Percentiles rank a stretch among this genome's conserved stretches.
Conservation (phyloP, 371 early-diverging fungal genomes). For the Chytridiales sp. region DNA sequence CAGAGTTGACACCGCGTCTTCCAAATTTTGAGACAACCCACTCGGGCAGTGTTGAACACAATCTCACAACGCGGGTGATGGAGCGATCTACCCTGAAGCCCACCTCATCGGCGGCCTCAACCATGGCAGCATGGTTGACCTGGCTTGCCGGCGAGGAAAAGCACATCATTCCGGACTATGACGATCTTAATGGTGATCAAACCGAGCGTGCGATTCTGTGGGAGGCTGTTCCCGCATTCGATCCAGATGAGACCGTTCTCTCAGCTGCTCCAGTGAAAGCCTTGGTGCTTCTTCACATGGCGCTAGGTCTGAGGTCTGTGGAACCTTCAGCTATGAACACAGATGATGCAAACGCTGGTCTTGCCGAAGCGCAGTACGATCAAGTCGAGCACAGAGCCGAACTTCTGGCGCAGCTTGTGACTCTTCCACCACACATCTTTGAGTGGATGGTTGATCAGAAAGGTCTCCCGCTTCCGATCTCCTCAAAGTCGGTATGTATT, state of each 20-base stretch:
- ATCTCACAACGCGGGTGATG: too few species aligned
- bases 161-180: too few species aligned
- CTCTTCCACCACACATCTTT: background rate
- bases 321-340: background rate
- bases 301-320: background rate
- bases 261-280: conserved; percentile 3
- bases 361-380: background rate
- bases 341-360: background rate
- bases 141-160: too few species aligned
- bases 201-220: background rate
- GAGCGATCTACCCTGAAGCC: too few species aligned
- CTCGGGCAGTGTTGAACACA: too few species aligned
- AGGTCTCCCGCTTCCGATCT: background rate
- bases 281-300: conserved; percentile 5
- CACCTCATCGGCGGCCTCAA: too few species aligned
- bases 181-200: background rate
- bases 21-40: too few species aligned
- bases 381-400: conserved; percentile 4
- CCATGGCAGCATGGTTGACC: too few species aligned
- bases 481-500: too few species aligned
- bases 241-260: background rate
- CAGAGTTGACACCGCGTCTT: too few species aligned
- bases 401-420: conserved; percentile 4
- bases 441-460: conserved; percentile 1
- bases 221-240: conserved; percentile 1